Conservation (phyloP, 2,329 filamentous ascomycete genomes). For the Purpureocillium takamizusanense region DNA sequence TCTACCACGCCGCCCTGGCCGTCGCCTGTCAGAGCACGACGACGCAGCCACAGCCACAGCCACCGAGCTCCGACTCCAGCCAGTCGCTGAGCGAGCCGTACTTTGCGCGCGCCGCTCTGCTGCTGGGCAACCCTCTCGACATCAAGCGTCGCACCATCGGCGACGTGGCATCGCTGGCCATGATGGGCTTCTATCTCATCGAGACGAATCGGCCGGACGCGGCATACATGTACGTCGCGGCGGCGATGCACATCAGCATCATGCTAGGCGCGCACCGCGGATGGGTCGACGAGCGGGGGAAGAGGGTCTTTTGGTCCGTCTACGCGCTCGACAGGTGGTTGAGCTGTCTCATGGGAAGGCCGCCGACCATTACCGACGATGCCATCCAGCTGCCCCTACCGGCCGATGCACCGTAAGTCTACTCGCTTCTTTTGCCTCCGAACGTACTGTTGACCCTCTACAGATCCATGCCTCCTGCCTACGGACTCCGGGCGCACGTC, state of each 20-base stretch:
- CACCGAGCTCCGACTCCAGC: slow-evolving; percentile 16
- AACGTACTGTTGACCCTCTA: neutral
- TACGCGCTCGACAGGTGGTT: slow-evolving; percentile 41
- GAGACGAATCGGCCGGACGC: slow-evolving; percentile 40
- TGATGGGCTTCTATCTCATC: slow-evolving; percentile 40
- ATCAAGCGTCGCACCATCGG: slow-evolving; percentile 27
- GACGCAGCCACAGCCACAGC: slow-evolving; percentile 3
- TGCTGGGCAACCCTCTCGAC: slow-evolving; percentile 39
- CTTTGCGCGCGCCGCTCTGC: slow-evolving; percentile 31
- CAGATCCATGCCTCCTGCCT: slow-evolving; percentile 33
- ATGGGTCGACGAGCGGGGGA: slow-evolving; percentile 31
- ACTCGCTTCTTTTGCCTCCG: too few species aligned
- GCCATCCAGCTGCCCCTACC: slow-evolving; percentile 35
- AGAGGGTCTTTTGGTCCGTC: slow-evolving; percentile 42
- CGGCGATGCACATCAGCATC: slow-evolving; percentile 37
- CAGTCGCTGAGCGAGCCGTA: slow-evolving; percentile 30
- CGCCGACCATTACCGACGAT: slow-evolving; percentile 36
- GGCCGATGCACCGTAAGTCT: slow-evolving; percentile 28
- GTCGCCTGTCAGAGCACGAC: slow-evolving; percentile 16
- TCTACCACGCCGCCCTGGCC: slow-evolving; percentile 38
- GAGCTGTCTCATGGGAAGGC: slow-evolving; percentile 40
- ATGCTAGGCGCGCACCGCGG: slow-evolving; percentile 39
- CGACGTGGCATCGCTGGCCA: slow-evolving; percentile 33
- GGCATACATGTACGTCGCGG: slow-evolving; percentile 36
- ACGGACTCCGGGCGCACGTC: slow-evolving; percentile 35